Conservation (phyloP, 768 basidiomycete genomes). For the Kwoniella mangroviensis region DNA sequence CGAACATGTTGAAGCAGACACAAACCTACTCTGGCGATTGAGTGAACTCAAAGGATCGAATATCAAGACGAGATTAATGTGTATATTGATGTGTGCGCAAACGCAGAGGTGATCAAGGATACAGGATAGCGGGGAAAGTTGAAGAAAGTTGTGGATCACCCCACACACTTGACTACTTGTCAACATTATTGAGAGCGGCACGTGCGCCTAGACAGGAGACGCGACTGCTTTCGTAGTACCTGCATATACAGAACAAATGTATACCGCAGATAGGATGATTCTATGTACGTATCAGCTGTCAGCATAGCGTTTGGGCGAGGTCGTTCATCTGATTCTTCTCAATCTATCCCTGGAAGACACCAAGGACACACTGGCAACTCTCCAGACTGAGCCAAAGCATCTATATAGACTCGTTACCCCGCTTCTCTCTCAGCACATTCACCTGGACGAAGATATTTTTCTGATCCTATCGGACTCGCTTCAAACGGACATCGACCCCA, state of each 20-base stretch:
- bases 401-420: neutral
- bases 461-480: too few relatives aligned
- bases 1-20: conserved; percentile 45
- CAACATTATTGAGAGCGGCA: neutral
- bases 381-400: neutral
- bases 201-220: neutral
- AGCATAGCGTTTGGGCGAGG: neutral
- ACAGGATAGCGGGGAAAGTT: neutral
- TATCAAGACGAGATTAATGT: neutral
- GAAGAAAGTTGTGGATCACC: conserved; percentile 13
- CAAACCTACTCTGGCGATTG: neutral
- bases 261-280: too few relatives aligned
- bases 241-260: too few relatives aligned
- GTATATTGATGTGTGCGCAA: neutral
- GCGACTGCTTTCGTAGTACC: too few relatives aligned
- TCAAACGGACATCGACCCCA: too few relatives aligned
- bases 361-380: neutral
- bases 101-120: neutral
- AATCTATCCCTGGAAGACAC: neutral
- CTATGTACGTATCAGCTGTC: too few relatives aligned
- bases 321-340: neutral
- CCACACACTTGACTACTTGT: neutral
- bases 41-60: neutral
- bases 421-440: neutral
- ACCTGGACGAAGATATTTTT: neutral